Percentiles rank a stretch among this genome's conserved stretches.
Conservation (phyloP, 2,329 filamentous ascomycete species). For the Setomelanomma holmii region DNA sequence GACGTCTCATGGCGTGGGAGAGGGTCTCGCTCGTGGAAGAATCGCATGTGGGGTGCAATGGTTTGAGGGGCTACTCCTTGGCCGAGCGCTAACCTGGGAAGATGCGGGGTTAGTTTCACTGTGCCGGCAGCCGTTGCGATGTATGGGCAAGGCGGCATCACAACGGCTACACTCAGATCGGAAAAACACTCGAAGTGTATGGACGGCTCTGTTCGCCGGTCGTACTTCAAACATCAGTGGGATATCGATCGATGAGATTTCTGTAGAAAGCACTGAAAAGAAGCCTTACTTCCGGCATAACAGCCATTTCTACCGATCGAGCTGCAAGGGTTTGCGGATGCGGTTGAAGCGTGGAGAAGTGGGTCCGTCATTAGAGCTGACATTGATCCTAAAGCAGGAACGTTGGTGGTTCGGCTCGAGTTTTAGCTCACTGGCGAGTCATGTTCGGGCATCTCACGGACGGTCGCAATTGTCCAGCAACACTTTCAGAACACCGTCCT, state of each 20-base stretch:
- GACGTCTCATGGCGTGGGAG: slow-evolving; percentile 16
- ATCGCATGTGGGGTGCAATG: slow-evolving; percentile 46
- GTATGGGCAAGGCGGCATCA: neutral
- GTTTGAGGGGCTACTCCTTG: slow-evolving; percentile 26
- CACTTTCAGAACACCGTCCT: too few relatives aligned
- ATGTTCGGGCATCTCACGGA: neutral
- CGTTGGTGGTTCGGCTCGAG: neutral
- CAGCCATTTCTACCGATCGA: neutral
- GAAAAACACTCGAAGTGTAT: neutral
- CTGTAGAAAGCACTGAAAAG: neutral
- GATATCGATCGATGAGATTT: neutral
- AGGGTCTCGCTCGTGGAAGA: slow-evolving; percentile 23
- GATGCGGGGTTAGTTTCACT: slow-evolving; percentile 29
- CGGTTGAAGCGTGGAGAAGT: neutral
- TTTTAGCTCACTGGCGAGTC: neutral
- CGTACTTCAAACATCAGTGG: neutral
- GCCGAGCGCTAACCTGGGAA: slow-evolving; percentile 26
- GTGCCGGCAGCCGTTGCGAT: slow-evolving; percentile 6
- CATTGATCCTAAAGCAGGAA: neutral
- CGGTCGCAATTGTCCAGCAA: too few relatives aligned
- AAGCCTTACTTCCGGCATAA: neutral
- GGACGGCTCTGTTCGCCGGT: neutral
- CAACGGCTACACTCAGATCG: neutral
- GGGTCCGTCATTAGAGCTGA: neutral
- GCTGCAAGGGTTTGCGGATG: neutral